A percentile compares a stretch with the other conserved stretches of the same genome.
These are phyloP conservation scores for Blastobotrys aristatus DNA, from an alignment of 1,139 yeast genomes.

Conservation along the genomic window DNA sequence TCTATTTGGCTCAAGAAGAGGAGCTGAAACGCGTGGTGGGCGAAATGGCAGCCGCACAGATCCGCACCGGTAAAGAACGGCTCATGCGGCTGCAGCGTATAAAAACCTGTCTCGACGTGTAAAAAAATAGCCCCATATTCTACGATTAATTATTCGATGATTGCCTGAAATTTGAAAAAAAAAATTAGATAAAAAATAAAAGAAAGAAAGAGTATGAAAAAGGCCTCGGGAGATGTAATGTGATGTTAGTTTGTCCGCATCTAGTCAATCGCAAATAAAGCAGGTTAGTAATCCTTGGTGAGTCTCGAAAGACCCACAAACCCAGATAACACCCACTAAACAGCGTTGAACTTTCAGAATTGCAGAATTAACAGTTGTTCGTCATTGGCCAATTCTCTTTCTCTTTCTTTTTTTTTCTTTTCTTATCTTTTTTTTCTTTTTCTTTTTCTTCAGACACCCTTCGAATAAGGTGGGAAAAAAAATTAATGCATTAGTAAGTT, in stretches of 20 bases:
- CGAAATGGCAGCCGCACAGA: slow-evolving; percentile 27
- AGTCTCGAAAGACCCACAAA: slow-evolving; percentile 17
- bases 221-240: slow-evolving; percentile 24
- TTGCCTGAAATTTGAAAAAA: not conserved
- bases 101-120: slow-evolving; percentile 12
- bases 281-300: slow-evolving; percentile 1
- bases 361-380: slow-evolving; percentile 26
- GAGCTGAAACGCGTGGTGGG: slow-evolving; percentile 31
- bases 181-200: not conserved
- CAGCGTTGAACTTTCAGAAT: slow-evolving; percentile 19
- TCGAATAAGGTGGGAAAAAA: not conserved
- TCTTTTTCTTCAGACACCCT: not conserved
- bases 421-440: not conserved
- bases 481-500: not conserved
- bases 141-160: not conserved
- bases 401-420: not conserved
- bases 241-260: slow-evolving; percentile 20
- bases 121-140: not conserved
- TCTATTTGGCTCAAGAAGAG: slow-evolving; percentile 32
- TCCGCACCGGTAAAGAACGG: slow-evolving; percentile 35
- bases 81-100: slow-evolving; percentile 33
- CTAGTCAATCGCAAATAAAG: not conserved
- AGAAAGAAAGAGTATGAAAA: not conserved
- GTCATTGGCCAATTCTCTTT: slow-evolving; percentile 21
- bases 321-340: not conserved